Conservation (phyloP, 371 early-diverging fungal species). For the Mucor lusitanicus region DNA sequence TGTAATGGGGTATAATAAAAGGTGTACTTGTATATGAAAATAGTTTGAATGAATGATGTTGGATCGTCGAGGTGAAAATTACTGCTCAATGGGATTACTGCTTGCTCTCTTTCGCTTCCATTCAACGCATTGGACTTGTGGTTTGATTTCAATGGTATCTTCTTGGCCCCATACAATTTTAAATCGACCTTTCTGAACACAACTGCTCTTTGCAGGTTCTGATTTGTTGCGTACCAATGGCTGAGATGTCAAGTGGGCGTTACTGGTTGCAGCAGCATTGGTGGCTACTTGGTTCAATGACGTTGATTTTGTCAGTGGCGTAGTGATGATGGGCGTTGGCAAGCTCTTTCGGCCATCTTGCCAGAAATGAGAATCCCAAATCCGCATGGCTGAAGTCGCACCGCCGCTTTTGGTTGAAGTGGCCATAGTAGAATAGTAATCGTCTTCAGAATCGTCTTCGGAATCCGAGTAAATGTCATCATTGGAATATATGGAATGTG, state of each 20-base stretch:
- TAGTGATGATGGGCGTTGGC: neutral
- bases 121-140: conserved; percentile 21
- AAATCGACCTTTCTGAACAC: conserved; percentile 46
- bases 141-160: conserved; percentile 1
- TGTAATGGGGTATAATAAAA: conserved; percentile 3
- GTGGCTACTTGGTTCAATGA: neutral
- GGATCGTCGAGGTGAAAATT: neutral
- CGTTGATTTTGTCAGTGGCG: neutral
- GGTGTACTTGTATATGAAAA: neutral
- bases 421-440: neutral
- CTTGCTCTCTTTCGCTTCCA: conserved; percentile 29
- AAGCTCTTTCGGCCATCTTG: conserved; percentile 5
- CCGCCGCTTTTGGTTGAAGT: neutral
- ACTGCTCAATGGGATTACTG: neutral
- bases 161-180: conserved; percentile 38
- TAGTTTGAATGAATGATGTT: neutral
- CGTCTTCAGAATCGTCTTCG: conserved; percentile 4
- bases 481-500: neutral
- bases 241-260: neutral
- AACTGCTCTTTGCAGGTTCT: conserved; percentile 11
- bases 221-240: conserved; percentile 10
- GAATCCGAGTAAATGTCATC: neutral
- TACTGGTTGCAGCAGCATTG: neutral
- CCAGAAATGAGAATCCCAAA: conserved; percentile 36
- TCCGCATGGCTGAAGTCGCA: neutral